Percentiles rank a stretch among this genome's conserved stretches.
These are phyloP conservation scores for Phytopythium chamaehyphon DNA, from an alignment of 352 stramenopile species.

Conservation along the genomic window DNA sequence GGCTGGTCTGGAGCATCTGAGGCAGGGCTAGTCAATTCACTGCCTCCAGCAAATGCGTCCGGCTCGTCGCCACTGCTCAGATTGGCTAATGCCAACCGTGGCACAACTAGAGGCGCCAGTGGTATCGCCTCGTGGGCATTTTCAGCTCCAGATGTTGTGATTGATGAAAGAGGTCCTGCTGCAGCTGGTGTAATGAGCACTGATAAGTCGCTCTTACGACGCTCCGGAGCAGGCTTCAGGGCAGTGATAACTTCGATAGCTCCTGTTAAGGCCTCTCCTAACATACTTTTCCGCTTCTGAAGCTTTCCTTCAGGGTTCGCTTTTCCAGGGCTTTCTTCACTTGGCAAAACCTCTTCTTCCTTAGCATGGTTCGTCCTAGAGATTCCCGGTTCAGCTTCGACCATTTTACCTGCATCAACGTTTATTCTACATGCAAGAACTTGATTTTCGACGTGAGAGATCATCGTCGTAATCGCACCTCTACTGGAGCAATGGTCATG, in stretches of 20 bases:
- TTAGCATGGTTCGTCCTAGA: constrained; percentile 1
- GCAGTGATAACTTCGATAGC: constrained; percentile 12
- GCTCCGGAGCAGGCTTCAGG: background rate
- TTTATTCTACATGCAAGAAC: too few species aligned
- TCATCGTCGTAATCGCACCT: background rate
- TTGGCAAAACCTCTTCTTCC: constrained; percentile 11
- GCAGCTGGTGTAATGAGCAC: background rate
- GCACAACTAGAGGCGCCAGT: too few species aligned
- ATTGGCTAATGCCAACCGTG: too few species aligned
- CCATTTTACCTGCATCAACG: too few species aligned
- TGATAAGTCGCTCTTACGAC: background rate
- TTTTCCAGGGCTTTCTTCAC: constrained; percentile 7
- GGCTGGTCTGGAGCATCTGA: too few species aligned
- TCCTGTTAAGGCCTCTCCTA: constrained; percentile 12
- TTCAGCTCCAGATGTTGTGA: too few species aligned
- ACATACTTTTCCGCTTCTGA: constrained; percentile 11
- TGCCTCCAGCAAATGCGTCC: too few species aligned
- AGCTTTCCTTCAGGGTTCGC: background rate
- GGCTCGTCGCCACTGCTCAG: too few species aligned
- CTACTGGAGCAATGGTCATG: background rate
- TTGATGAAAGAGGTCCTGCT: background rate
- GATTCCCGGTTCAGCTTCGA: background rate
- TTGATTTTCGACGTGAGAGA: too few species aligned
- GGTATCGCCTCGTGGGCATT: too few species aligned
- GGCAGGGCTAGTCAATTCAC: too few species aligned